phyloP scores from a whole-genome alignment of 805 yeast species.

The Lipomyces mesembrius region DNA sequence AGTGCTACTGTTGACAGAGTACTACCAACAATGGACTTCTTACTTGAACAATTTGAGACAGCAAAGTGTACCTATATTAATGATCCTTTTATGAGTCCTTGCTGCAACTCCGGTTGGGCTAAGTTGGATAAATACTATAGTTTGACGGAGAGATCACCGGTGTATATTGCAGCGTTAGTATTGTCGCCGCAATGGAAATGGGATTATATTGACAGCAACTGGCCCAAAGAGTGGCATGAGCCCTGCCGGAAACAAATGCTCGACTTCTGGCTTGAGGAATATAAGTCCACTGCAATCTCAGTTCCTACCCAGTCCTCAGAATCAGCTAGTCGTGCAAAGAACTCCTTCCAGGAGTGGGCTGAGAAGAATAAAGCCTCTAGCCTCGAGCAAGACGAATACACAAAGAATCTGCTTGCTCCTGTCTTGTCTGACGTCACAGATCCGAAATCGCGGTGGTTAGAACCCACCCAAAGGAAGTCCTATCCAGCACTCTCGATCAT shows the following conservation, averaged over 20 bases:
- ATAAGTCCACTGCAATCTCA: conserved; percentile 6
- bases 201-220: conserved; percentile 6
- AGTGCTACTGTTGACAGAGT: conserved; percentile 2
- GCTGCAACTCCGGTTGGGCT: conserved; percentile 10
- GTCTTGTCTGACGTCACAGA: neutral
- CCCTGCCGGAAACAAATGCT: conserved; percentile 1
- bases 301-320: conserved; percentile 2
- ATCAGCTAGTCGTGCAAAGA: neutral
- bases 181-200: neutral
- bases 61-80: neutral
- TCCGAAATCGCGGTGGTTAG: conserved; percentile 1
- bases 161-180: conserved; percentile 9
- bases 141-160: conserved; percentile 2
- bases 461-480: conserved; percentile 7
- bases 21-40: conserved; percentile 7
- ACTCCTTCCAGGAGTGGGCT: conserved; percentile 5
- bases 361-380: neutral
- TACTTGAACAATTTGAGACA: conserved; percentile 10
- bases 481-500: neutral
- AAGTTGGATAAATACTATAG: conserved; percentile 10
- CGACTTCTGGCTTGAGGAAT: conserved; percentile 3
- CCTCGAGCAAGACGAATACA: conserved; percentile 1
- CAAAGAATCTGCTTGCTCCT: neutral
- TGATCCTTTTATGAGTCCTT: conserved; percentile 7
- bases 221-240: conserved; percentile 3